Evolutionary conservation across 2,329 filamentous ascomycete genomes (phyloP).

Genomic region (Apiospora arundinis): DNA sequence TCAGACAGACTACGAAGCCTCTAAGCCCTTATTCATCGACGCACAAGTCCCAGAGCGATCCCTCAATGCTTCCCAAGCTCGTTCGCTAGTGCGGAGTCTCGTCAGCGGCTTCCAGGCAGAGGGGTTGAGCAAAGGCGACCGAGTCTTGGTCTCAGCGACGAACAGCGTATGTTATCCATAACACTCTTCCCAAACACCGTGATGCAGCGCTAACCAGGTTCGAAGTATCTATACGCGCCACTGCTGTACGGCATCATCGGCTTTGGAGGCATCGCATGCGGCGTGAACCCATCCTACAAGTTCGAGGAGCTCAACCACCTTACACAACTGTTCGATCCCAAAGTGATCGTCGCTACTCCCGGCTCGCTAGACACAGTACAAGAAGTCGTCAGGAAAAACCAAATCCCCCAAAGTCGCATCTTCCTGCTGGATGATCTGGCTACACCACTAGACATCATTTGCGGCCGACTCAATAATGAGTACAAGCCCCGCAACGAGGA

Average conservation of each 20-base stretch:
- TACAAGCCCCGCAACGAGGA: slow-evolving; percentile 32
- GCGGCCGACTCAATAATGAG: slow-evolving; percentile 28
- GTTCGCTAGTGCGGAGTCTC: slow-evolving; percentile 37
- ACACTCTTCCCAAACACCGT: too few relatives aligned
- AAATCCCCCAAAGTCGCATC: background rate
- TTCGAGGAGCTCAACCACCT: slow-evolving; percentile 54
- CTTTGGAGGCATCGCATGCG: slow-evolving; percentile 55
- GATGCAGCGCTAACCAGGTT: background rate
- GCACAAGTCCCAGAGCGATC: slow-evolving; percentile 45
- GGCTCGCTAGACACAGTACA: background rate
- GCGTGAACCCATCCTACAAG: slow-evolving; percentile 56
- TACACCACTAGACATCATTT: slow-evolving; percentile 52
- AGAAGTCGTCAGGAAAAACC: background rate
- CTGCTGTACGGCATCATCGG: slow-evolving; percentile 51
- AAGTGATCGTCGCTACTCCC: background rate
- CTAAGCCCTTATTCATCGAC: slow-evolving; percentile 49
- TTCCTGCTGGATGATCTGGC: slow-evolving; percentile 37
- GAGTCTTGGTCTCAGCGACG: background rate
- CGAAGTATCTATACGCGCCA: slow-evolving; percentile 47
- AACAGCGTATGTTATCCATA: background rate
- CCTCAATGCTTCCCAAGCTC: slow-evolving; percentile 44
- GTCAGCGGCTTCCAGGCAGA: background rate
- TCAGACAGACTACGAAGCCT: slow-evolving; percentile 41
- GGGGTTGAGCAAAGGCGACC: background rate
- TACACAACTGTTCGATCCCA: slow-evolving; percentile 32